Conservation (phyloP, 2,329 filamentous ascomycete species). For the Calonectria hongkongensis region DNA sequence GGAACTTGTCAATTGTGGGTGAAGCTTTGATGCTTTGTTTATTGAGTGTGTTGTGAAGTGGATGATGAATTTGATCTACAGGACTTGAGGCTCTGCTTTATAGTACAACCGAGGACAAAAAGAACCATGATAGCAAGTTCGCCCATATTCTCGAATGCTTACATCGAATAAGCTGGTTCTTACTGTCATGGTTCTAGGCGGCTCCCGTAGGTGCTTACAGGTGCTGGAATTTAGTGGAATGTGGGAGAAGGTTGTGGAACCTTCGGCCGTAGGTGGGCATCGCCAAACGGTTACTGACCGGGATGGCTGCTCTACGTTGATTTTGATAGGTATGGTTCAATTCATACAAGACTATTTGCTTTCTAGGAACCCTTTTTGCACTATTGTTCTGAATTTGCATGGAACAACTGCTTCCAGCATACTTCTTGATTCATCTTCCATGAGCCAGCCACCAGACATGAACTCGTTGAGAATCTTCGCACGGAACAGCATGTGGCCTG, state of each 20-base stretch:
- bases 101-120: slow-evolving; percentile 46
- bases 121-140: slow-evolving; percentile 27
- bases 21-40: neutral
- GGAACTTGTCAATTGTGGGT: neutral
- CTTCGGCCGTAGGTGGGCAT: neutral
- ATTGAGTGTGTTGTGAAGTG: neutral
- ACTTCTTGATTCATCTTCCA: too few relatives aligned
- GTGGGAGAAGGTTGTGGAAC: neutral
- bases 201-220: neutral
- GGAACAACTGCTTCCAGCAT: too few relatives aligned
- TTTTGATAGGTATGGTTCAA: neutral
- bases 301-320: neutral
- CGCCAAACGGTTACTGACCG: neutral
- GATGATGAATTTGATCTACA: neutral
- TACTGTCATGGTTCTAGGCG: neutral
- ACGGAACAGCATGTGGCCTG: neutral
- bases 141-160: neutral
- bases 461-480: neutral
- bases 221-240: slow-evolving; percentile 13
- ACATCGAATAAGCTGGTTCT: neutral
- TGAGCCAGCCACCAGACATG: neutral
- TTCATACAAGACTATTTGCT: too few relatives aligned
- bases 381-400: too few relatives aligned
- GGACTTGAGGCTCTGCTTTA: slow-evolving; percentile 55
- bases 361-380: too few relatives aligned